phyloP scores from a whole-genome alignment of 108 stramenopile genomes.

The Pseudonitzschia pungens region DNA sequence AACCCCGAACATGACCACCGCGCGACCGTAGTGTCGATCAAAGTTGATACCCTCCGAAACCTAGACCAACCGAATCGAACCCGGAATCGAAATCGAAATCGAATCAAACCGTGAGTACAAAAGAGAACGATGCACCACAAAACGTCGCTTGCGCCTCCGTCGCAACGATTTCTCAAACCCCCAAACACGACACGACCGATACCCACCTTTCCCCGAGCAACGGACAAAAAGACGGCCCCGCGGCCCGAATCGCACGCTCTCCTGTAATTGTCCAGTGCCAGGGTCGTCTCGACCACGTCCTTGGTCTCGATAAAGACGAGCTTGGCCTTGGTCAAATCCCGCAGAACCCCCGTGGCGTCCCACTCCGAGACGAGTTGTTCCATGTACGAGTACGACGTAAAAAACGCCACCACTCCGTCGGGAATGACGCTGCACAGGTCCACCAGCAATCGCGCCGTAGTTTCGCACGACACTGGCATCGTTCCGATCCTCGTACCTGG shows the following conservation, averaged over 20 bases:
- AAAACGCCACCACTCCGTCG: conserved; percentile 97
- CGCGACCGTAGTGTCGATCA: conserved; percentile 98
- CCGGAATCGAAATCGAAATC: conserved; percentile 86
- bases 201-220: conserved; percentile 95
- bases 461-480: conserved; percentile 88
- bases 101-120: background rate
- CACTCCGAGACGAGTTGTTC: conserved; percentile 92
- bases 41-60: conserved; percentile 99
- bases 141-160: background rate
- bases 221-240: conserved; percentile 97
- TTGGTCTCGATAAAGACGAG: conserved; percentile 99
- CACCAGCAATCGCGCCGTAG: conserved; percentile 84
- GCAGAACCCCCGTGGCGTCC: conserved; percentile 92
- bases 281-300: conserved; percentile 98
- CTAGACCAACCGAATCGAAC: too few relatives aligned
- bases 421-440: conserved; percentile 90
- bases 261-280: conserved; percentile 96
- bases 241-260: conserved; percentile 97
- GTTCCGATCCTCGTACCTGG: conserved; percentile 87
- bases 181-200: background rate
- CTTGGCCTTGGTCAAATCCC: conserved; percentile 90
- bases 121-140: background rate
- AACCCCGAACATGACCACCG: conserved; percentile 98
- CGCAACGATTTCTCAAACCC: background rate
- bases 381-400: conserved; percentile 98